Evolutionary conservation across 106 monocot species (phyloP).

Genomic region (Allium cepa): DNA sequence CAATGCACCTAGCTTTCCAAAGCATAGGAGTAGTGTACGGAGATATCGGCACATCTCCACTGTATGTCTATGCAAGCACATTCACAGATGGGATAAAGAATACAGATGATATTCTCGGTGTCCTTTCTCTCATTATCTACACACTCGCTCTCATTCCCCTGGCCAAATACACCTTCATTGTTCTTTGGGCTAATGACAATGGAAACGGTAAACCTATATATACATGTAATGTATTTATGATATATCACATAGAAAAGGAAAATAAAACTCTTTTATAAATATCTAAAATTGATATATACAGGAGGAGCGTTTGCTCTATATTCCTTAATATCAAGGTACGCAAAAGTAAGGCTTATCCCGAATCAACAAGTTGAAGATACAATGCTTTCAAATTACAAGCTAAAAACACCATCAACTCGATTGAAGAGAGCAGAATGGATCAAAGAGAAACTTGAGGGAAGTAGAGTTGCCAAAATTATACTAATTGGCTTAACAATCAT

Average conservation of each 20-base stretch:
- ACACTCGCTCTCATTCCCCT: conserved; percentile 42
- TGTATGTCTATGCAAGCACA: conserved; percentile 50
- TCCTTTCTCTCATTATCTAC: conserved; percentile 55
- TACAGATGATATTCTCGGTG: conserved; percentile 48
- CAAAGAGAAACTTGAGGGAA: conserved; percentile 47
- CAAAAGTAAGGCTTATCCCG: conserved; percentile 57
- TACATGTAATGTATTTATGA: too few species aligned
- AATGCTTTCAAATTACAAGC: conserved; percentile 47
- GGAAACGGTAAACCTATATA: conserved; percentile 32
- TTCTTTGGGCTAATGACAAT: conserved; percentile 52
- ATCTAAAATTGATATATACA: conserved; percentile 12
- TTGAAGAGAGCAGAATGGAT: conserved; percentile 43
- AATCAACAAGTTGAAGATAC: conserved; percentile 57
- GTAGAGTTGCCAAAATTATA: conserved; percentile 13
- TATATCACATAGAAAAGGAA: not conserved
- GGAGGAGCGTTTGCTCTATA: conserved; percentile 86
- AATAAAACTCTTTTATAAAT: not conserved
- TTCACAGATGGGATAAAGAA: conserved; percentile 44
- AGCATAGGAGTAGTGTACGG: conserved; percentile 60
- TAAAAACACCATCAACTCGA: conserved; percentile 29
- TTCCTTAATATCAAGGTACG: conserved; percentile 68
- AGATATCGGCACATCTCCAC: conserved; percentile 65
- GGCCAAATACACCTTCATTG: conserved; percentile 48
- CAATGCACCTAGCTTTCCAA: conserved; percentile 55
- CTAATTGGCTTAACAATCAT: conserved; percentile 52